A percentile compares a stretch with the other conserved stretches of the same genome.
Conservation (phyloP, 1,284 basidiomycete genomes). For the Cryptococcus maquisensis region DNA sequence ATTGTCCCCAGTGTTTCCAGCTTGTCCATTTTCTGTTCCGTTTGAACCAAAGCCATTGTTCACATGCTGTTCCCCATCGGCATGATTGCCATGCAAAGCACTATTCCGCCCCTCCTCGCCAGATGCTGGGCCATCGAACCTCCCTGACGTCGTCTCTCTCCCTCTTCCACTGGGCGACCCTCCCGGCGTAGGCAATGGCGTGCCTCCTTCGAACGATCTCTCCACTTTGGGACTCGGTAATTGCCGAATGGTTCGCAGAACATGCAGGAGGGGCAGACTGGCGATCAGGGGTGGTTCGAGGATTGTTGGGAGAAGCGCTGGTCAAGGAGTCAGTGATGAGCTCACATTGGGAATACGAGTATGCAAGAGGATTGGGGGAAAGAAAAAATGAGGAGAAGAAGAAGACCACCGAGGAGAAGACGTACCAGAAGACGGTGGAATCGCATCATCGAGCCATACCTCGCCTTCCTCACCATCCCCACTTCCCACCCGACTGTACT, state of each 20-base stretch:
- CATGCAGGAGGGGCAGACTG: neutral
- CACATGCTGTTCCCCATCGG: no score
- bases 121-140: no score
- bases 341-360: neutral
- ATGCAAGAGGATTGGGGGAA: neutral
- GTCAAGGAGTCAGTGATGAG: neutral
- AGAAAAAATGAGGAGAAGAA: neutral
- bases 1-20: no score
- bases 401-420: neutral
- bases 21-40: no score
- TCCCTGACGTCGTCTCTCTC: no score
- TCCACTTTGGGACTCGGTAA: no score
- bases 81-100: no score
- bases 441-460: constrained; percentile 33
- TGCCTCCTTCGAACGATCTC: no score
- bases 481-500: constrained; percentile 14
- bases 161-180: no score
- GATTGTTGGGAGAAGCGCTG: neutral
- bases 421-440: constrained; percentile 1
- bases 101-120: no score
- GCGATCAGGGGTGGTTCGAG: neutral
- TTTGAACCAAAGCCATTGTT: no score
- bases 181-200: no score
- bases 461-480: constrained; percentile 7
- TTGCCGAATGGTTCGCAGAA: neutral